phyloP scores from a whole-genome alignment of 306 rosid species.

The Leucaena leucocephala region DNA sequence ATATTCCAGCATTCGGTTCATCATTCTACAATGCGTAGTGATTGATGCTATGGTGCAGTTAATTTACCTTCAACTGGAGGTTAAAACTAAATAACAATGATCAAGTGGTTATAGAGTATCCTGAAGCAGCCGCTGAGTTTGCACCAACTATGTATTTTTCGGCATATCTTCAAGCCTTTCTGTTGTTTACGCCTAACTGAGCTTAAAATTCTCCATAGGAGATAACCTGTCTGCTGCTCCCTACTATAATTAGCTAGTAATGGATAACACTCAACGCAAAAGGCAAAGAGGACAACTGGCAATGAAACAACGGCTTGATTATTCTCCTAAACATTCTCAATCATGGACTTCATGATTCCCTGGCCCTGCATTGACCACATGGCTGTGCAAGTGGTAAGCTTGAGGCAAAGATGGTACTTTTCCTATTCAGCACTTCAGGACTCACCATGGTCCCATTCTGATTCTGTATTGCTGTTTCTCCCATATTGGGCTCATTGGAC shows the following conservation, averaged over 20 bases:
- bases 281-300: not conserved
- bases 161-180: conserved; percentile 4
- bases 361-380: not conserved
- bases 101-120: not conserved
- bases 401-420: not conserved
- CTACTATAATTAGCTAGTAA: not conserved
- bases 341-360: not conserved
- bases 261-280: not conserved
- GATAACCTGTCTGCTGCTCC: not conserved
- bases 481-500: not conserved
- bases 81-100: conserved; percentile 17
- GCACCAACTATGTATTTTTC: conserved; percentile 15
- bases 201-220: not conserved
- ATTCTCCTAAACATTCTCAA: not conserved
- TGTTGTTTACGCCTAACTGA: not conserved
- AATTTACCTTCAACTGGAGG: conserved; percentile 14
- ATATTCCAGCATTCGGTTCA: conserved; percentile 7
- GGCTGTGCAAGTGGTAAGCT: not conserved
- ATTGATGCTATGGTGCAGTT: conserved; percentile 18
- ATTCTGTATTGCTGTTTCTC: not conserved
- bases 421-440: not conserved
- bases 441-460: not conserved
- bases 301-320: not conserved
- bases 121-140: conserved; percentile 9
- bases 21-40: not conserved